Base-by-base conservation (phyloP, 1,139 yeast genomes). In the Pichia sp. region DNA sequence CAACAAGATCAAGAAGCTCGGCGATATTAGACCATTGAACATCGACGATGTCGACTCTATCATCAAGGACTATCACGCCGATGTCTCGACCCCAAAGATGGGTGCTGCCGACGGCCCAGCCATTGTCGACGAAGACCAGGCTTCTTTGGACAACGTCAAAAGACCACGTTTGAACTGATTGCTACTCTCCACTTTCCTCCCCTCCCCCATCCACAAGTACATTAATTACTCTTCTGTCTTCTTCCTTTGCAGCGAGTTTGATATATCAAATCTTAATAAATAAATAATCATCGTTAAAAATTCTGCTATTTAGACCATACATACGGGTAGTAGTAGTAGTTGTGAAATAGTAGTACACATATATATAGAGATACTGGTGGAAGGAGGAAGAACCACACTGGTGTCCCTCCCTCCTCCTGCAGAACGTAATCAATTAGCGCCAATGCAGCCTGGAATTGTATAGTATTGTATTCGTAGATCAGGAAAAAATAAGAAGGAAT, bases 1-100 rank as follows among this genome's bases (percentile, higher is more conserved):
- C 47, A 78, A 80, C 63, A 92, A 92, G 80, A 90, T 93, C 73
- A 93, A 93, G 80, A 79, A 84, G 74, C 80, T 93, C 70, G 98
- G 98, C 64, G 99, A 93, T 71, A 90, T 93, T 55, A 85, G 98
- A 75, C 93, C 90, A 61, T 81, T 93, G 70, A 90, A 87, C 72
- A 92, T 93, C 66, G 98, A 93, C 69, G 99, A 93, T 75, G 98
- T 93, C 55, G 99, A 93, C 73, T 90, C 97, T 45, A 90, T 93
- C 66, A 92, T 93, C 71, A 90, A 92, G 75, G 96, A 90, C 64
- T 93, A 72, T 84, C 99, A 93, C 69, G 85, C 93, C 7, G 71
- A 66, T 53, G 59, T 67, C 45, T 64, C 68, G 5, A 67, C 70
- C 15, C 70, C 70, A 45, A 57, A 49, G 49, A 51, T 67, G 15